phyloP scores from a whole-genome alignment of 2,329 filamentous ascomycete species.

The Podosphaera fusca region DNA sequence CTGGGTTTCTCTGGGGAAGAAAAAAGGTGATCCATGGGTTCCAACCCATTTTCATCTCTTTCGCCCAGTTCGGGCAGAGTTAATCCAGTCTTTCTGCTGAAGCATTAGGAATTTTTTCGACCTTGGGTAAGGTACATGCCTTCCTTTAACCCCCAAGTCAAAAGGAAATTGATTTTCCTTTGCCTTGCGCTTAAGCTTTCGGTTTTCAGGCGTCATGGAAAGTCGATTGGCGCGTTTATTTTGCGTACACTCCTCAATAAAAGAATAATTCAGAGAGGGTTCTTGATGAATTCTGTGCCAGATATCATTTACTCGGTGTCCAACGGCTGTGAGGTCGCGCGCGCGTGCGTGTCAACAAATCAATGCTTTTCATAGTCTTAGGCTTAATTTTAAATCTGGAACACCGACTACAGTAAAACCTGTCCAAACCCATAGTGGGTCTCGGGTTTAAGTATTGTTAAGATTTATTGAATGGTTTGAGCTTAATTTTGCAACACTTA shows the following conservation, averaged over 20 bases:
- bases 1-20: conserved; percentile 32
- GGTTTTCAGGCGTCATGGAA: conserved; percentile 6
- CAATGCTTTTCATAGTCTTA: too few relatives aligned
- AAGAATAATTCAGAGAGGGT: background rate
- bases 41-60: conserved; percentile 80
- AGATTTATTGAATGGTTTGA: too few relatives aligned
- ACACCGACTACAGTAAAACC: too few relatives aligned
- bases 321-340: too few relatives aligned
- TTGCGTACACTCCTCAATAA: background rate
- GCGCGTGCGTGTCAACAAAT: too few relatives aligned
- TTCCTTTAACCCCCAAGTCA: conserved; percentile 26
- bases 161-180: conserved; percentile 24
- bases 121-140: conserved; percentile 17
- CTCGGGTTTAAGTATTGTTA: too few relatives aligned
- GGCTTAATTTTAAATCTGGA: too few relatives aligned
- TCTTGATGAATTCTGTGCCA: background rate
- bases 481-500: too few relatives aligned
- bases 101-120: conserved; percentile 6
- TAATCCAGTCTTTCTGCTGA: conserved; percentile 64
- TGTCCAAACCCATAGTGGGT: too few relatives aligned
- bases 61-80: conserved; percentile 54
- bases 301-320: too few relatives aligned
- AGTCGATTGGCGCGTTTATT: background rate
- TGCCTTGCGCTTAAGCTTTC: conserved; percentile 11
- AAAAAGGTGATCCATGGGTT: conserved; percentile 68